phyloP scores from a whole-genome alignment of 1,284 basidiomycete genomes.

The Rugosomyces carneus region DNA sequence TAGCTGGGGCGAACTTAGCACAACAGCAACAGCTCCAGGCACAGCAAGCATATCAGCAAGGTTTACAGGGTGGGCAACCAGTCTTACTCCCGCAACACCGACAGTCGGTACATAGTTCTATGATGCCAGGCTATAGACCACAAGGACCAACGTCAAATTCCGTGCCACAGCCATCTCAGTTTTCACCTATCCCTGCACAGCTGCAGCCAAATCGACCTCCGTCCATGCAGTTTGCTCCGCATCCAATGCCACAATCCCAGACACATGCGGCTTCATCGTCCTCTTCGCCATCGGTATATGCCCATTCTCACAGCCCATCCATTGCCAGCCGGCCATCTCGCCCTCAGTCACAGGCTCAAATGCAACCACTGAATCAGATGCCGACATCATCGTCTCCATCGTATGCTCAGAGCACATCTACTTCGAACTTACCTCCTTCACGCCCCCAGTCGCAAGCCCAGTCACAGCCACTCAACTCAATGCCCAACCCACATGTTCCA shows the following conservation, averaged over 20 bases:
- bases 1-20: background rate
- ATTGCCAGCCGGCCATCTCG: background rate
- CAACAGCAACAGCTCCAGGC: background rate
- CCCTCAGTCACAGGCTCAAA: conserved; percentile 2
- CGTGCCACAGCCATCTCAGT: background rate
- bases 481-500: background rate
- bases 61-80: too few relatives aligned
- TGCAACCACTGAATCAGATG: background rate
- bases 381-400: background rate
- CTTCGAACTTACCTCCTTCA: background rate
- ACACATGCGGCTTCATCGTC: background rate
- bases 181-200: background rate
- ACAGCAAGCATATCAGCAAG: too few relatives aligned
- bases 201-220: background rate
- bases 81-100: too few relatives aligned
- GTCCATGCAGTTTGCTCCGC: background rate
- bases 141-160: background rate
- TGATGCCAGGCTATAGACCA: background rate
- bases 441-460: conserved; percentile 3
- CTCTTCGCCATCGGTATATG: background rate
- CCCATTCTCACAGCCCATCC: conserved; percentile 3
- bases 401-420: conserved; percentile 1
- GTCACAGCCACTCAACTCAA: background rate
- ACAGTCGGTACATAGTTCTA: background rate
- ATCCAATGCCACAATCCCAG: conserved; percentile 1